Evolutionary conservation across 257 asterid species (phyloP), one percentile per base, ranked within the genome.

Genomic region (Ballota nigra): DNA sequence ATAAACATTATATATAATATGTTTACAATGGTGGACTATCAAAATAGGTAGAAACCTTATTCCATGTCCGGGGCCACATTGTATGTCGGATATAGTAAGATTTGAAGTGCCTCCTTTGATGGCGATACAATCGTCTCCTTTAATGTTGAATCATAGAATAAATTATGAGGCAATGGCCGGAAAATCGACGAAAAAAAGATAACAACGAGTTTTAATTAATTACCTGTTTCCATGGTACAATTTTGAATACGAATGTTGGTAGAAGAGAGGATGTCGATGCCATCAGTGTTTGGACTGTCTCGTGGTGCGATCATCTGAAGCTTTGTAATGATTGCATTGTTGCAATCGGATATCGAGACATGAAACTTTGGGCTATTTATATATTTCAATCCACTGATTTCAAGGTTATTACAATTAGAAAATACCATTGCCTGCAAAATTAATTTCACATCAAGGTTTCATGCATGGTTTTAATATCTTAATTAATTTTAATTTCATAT

Each of bases 61-160:
- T 20, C 88, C 86, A 66, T 85, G 86, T 20, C 88, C 88, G 2
- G 85, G 90, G 29, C 88, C 88, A 63, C 90, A 86, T 15, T 52
- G 8, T 49, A 86, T 45, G 23, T 68, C 53, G 13, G 85, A 60
- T 59, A 86, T 83, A 3, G 24, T 49, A 12, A 81, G 28, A 36
- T 79, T 60, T 4, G 83, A 79, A 47, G 77, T 45, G 9, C 90
- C 88, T 31, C 81, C 83, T 51, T 83, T 85, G n/a, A 83, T 79
- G 6, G 88, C 86, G 12, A 85, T 81, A 41, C 88, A 83, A 51
- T 85, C 90, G 34, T 85, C 86, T 15, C 90, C 90, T 85, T 23
- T 53, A 29, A 65, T 16, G 26, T 61, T 12, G 29, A 26, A 26
- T 26, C 29, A 74, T 29, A 26, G 1, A 15, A 12, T 65, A 8